These are phyloP conservation scores for Scheffersomyces coipomensis DNA, from an alignment of 805 yeast genomes.

Conservation along the genomic window DNA sequence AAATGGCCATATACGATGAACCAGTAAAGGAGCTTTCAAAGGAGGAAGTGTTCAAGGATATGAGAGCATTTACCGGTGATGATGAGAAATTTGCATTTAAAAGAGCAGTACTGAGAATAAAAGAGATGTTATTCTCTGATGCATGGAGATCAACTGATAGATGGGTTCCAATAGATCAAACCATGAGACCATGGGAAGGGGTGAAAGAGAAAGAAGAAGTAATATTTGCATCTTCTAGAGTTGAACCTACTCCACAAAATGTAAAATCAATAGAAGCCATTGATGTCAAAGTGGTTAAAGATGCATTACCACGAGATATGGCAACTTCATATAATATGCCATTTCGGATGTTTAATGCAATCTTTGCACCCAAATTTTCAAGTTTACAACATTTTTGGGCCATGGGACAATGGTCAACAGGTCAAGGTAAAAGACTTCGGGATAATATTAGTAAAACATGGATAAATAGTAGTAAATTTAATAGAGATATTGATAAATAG, in stretches of 20 bases:
- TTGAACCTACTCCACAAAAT: background rate
- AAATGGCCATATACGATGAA: conserved; percentile 20
- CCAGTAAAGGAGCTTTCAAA: conserved; percentile 1
- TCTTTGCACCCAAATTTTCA: conserved; percentile 20
- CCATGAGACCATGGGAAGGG: conserved; percentile 58
- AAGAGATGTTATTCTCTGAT: conserved; percentile 54
- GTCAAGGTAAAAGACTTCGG: conserved; percentile 45
- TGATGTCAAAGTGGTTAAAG: conserved; percentile 1
- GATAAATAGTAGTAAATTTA: conserved; percentile 36
- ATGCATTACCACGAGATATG: conserved; percentile 21
- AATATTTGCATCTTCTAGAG: too few species aligned
- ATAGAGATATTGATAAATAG: too few species aligned
- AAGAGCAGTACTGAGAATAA: conserved; percentile 65
- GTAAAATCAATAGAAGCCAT: background rate
- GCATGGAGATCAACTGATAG: conserved; percentile 46
- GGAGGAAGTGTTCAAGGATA: conserved; percentile 38
- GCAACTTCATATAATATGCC: conserved; percentile 18
- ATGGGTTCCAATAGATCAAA: conserved; percentile 55
- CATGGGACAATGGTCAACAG: conserved; percentile 55
- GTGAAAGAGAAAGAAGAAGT: background rate
- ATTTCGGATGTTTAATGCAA: conserved; percentile 19
- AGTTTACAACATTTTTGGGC: conserved; percentile 59
- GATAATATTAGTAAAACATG: conserved; percentile 57
- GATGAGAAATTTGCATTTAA: conserved; percentile 74
- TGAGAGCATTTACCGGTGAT: conserved; percentile 67